phyloP scores from a whole-genome alignment of 805 yeast genomes.

The Teunomyces atbi region DNA sequence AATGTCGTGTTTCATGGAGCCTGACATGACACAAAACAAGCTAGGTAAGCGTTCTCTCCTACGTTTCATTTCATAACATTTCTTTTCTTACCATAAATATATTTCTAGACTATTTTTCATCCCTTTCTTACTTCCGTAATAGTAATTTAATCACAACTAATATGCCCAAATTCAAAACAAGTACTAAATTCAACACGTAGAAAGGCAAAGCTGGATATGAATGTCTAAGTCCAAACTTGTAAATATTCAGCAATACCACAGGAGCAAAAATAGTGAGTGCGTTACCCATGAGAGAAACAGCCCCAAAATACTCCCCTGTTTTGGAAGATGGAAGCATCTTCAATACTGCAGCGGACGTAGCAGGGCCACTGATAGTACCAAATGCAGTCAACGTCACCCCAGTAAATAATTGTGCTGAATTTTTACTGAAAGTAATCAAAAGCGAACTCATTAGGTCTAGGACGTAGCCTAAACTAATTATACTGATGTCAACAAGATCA shows the following conservation, averaged over 20 bases:
- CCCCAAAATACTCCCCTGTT: conserved; percentile 73
- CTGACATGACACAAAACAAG: background rate
- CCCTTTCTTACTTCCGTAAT: background rate
- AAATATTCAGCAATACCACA: conserved; percentile 44
- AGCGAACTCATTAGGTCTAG: conserved; percentile 14
- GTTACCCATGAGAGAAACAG: conserved; percentile 57
- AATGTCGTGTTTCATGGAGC: background rate
- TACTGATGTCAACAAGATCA: background rate
- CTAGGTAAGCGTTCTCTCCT: background rate
- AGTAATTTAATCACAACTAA: background rate
- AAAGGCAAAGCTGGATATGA: conserved; percentile 14
- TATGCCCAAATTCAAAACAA: background rate
- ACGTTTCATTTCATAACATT: background rate
- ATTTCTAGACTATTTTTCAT: too few relatives aligned
- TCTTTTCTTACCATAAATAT: too few relatives aligned
- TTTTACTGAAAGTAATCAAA: conserved; percentile 7
- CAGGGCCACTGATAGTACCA: conserved; percentile 54
- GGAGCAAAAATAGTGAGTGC: conserved; percentile 49
- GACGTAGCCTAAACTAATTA: background rate
- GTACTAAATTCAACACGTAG: conserved; percentile 4
- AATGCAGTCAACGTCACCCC: conserved; percentile 4
- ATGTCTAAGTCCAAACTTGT: conserved; percentile 21
- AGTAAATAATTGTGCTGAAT: conserved; percentile 2
- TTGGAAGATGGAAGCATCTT: conserved; percentile 58
- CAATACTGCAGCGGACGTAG: conserved; percentile 55